Base-by-base conservation (phyloP, 2,329 filamentous ascomycete genomes). In the Penicillium sp. region DNA sequence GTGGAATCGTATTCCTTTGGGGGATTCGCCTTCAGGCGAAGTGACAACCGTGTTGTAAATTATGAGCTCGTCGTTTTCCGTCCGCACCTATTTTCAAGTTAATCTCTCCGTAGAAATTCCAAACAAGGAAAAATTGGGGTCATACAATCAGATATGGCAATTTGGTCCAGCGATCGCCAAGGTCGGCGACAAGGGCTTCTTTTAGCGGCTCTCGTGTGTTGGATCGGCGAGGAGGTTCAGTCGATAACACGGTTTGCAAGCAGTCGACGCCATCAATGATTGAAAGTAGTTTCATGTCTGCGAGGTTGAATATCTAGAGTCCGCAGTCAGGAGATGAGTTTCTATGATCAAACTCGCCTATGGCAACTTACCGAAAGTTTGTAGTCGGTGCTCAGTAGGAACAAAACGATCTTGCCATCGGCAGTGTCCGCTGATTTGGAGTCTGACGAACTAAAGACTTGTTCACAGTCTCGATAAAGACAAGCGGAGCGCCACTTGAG, bases 401-500 rank as follows among this genome's bases (percentile, higher is more conserved):
- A 96, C 76, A 93, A 86, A 60, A 93, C 81, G 9, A 90, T 83
- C 64, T 85, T 86, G 10, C 84, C 81, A 24, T 75, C 68, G 49
- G 65, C 53, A 28, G 66, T 57, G 56, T 66, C 49, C 38, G 69
- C 42, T 54, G 69, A 33, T 22, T 38, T 58, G 57, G 67, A 59
- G 38, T 59, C 59, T 73, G 70, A 5, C 68, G 63, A 71, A 56
- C 82, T 73, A 75, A 91, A 88, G 64, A 86, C 71, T 6, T 86
- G 84, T 17, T 79, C 78, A 1, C 78, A 82, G 68, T 93, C 91
- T n/a, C 84, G 82, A 74, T 97, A 98, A 0, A 98, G 78, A 69
- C 91, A 96, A 10, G 91, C 93, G 3, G 91, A 91, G 7, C 89
- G 80, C 91, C 95, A 97, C 73, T 90, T 91, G 1, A 85, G 89